These are phyloP conservation scores for Cicer arietinum DNA, from an alignment of 306 rosid species.

Conservation along the genomic window DNA sequence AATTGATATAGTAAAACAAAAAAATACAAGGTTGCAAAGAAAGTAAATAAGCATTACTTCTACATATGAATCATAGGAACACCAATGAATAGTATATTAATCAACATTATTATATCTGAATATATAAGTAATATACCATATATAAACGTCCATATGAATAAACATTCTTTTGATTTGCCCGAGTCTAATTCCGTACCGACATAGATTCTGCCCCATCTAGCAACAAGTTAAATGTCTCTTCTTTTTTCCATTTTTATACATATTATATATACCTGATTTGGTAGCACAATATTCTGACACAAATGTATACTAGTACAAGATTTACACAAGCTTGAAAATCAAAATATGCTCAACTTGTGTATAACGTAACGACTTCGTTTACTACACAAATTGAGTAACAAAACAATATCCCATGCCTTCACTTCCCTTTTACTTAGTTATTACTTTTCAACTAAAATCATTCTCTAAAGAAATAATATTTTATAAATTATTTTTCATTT, in stretches of 20 bases:
- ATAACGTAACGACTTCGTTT: not conserved
- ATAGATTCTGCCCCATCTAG: constrained; percentile 3
- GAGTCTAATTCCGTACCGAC: constrained; percentile 24
- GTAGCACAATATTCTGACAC: constrained; percentile 37
- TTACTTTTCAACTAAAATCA: not conserved
- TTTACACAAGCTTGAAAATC: constrained; percentile 38
- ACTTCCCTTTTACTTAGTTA: not conserved
- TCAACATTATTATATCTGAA: not conserved
- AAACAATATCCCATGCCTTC: not conserved
- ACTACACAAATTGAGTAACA: not conserved
- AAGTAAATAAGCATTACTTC: not conserved
- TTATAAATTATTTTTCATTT: not conserved
- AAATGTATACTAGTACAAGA: not conserved
- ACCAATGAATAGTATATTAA: not conserved
- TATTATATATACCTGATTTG: not conserved
- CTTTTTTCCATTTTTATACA: not conserved
- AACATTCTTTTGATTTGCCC: not conserved
- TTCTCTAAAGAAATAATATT: not conserved
- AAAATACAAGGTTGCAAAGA: not conserved
- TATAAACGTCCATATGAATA: not conserved
- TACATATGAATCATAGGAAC: not conserved
- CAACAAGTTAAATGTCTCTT: not conserved
- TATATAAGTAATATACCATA: not conserved
- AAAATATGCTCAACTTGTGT: constrained; percentile 34
- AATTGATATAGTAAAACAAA: not conserved